Conservation (phyloP, 2,329 filamentous ascomycete species). For the Mollisia scopiformis region DNA sequence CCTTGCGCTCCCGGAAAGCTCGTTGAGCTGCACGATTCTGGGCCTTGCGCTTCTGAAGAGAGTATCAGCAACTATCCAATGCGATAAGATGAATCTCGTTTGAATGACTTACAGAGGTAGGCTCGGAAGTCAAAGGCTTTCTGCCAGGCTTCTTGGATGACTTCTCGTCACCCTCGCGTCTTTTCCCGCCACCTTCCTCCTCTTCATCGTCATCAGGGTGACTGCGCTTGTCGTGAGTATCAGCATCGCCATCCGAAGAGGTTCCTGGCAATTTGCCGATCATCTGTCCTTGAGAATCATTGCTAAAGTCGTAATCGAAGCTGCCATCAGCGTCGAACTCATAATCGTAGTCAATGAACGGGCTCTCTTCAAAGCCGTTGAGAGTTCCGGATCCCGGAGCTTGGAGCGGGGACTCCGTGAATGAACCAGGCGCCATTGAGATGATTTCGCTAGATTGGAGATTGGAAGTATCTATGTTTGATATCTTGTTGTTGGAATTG, state of each 20-base stretch:
- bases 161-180: conserved; percentile 71
- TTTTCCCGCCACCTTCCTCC: conserved; percentile 71
- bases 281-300: conserved; percentile 64
- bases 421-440: conserved; percentile 51
- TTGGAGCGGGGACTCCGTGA: conserved; percentile 52
- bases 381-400: conserved; percentile 49
- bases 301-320: conserved; percentile 62
- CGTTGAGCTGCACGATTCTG: conserved; percentile 92
- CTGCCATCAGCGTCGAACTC: conserved; percentile 74
- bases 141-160: conserved; percentile 92
- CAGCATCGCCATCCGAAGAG: conserved; percentile 44
- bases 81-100: conserved; percentile 31
- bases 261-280: conserved; percentile 73
- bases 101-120: conserved; percentile 78
- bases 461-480: conserved; percentile 26
- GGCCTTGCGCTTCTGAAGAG: conserved; percentile 83
- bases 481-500: conserved; percentile 61
- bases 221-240: conserved; percentile 71
- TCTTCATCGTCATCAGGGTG: conserved; percentile 70
- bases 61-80: conserved; percentile 22
- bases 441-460: conserved; percentile 41
- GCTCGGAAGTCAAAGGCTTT: conserved; percentile 94
- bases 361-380: conserved; percentile 69
- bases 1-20: conserved; percentile 92
- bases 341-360: conserved; percentile 81